A percentile compares a stretch with the other conserved stretches of the same genome.
Evolutionary conservation across 169 alveolate genomes (phyloP).

Genomic region (Perkinsus marinus): DNA sequence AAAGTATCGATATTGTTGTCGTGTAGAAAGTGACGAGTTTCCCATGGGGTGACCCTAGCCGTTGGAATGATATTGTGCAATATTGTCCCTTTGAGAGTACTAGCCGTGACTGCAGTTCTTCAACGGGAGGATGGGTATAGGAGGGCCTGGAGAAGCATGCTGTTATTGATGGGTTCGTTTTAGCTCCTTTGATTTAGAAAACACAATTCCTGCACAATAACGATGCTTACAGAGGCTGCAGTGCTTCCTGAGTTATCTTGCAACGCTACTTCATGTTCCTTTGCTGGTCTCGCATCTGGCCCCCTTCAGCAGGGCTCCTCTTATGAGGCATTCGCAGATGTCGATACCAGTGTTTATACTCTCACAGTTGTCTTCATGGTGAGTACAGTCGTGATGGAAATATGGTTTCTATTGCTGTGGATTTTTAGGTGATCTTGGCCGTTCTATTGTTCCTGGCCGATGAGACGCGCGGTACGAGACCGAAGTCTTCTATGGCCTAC

Average conservation of each 20-base stretch:
- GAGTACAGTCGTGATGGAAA: neutral
- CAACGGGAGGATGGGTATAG: no score
- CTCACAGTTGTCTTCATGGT: neutral
- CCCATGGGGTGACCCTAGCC: no score
- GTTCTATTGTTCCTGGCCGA: neutral
- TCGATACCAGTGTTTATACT: neutral
- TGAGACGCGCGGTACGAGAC: neutral
- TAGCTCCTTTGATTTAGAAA: neutral
- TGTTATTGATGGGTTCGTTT: no score
- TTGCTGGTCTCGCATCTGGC: neutral
- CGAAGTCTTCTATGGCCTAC: neutral
- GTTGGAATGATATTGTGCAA: neutral
- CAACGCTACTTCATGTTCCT: neutral
- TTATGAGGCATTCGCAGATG: neutral
- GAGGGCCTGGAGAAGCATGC: no score
- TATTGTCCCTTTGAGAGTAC: neutral
- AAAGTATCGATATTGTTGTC: no score
- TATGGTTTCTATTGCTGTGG: neutral
- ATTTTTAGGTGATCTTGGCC: neutral
- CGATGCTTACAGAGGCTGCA: neutral
- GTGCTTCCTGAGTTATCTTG: neutral
- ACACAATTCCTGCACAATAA: neutral
- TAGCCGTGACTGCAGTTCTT: neutral
- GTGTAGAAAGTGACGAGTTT: no score
- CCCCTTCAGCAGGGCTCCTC: neutral